Evolutionary conservation across 108 stramenopile genomes (phyloP).

Genomic region (Epithemia pelagica): DNA sequence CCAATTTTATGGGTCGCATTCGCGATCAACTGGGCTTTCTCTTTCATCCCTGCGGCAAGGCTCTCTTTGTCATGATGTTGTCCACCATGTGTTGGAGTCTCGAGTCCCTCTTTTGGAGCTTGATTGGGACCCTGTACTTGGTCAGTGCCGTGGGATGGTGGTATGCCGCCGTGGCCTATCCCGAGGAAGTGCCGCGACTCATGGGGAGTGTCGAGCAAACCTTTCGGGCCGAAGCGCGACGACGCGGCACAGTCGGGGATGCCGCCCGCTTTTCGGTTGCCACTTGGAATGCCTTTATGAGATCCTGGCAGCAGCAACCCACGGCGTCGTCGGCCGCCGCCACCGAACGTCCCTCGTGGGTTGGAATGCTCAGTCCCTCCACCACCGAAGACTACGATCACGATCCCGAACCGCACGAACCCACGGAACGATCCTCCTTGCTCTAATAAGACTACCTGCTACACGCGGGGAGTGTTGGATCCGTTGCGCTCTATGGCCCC

Average conservation of each 20-base stretch:
- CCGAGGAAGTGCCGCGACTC: not conserved
- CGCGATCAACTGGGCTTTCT: constrained; percentile 36
- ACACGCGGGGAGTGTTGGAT: no score
- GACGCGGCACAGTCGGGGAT: not conserved
- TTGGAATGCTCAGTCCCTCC: not conserved
- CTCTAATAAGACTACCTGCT: not conserved
- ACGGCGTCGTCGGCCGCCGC: not conserved
- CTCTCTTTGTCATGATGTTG: constrained; percentile 22
- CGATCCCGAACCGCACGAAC: not conserved
- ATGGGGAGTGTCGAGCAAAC: not conserved
- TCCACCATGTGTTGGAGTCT: constrained; percentile 26
- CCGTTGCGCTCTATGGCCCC: no score
- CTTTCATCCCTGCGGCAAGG: constrained; percentile 31
- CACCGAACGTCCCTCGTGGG: not conserved
- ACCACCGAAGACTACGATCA: not conserved
- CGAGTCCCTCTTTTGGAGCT: not conserved
- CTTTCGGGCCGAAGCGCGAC: not conserved
- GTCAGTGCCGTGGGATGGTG: not conserved
- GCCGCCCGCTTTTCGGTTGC: not conserved
- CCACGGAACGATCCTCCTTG: not conserved
- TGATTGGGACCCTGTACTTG: not conserved
- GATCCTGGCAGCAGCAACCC: not conserved
- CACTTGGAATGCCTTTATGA: not conserved
- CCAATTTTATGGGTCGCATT: constrained; percentile 3
- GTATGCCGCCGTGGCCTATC: not conserved